Evolutionary conservation across 2,329 filamentous ascomycete genomes (phyloP).

Genomic region (Phialophora macrospora): DNA sequence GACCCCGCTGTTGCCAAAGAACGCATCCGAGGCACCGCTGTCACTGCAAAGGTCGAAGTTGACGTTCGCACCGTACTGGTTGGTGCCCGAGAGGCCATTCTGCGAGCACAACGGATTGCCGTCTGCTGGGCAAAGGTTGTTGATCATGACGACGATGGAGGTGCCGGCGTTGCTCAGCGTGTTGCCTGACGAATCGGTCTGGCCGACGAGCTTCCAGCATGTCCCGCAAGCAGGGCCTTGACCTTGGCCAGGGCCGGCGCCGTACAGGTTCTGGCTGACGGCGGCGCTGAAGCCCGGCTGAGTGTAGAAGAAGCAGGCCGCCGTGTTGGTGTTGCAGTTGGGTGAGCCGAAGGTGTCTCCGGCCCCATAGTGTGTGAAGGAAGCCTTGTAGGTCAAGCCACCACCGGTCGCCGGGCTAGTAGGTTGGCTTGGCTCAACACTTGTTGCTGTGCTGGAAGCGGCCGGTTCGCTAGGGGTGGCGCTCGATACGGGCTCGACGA

Average conservation of each 20-base stretch:
- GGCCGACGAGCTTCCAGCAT: constrained; percentile 47
- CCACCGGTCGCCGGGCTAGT: constrained; percentile 22
- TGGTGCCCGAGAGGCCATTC: constrained; percentile 42
- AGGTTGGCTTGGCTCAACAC: constrained; percentile 16
- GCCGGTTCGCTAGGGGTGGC: constrained; percentile 7
- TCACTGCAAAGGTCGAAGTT: constrained; percentile 52
- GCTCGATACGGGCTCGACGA: not conserved
- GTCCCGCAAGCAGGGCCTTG: constrained; percentile 49
- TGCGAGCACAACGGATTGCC: constrained; percentile 49
- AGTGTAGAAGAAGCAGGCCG: constrained; percentile 45
- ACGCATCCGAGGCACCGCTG: constrained; percentile 44
- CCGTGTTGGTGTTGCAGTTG: constrained; percentile 46
- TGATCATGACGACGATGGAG: constrained; percentile 48
- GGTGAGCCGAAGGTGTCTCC: constrained; percentile 43
- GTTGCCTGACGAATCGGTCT: constrained; percentile 42
- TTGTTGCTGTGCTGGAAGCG: constrained; percentile 12
- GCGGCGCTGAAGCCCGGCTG: constrained; percentile 47
- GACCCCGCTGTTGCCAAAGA: constrained; percentile 43
- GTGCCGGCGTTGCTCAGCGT: constrained; percentile 41
- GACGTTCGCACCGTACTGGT: constrained; percentile 48
- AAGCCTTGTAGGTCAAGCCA: constrained; percentile 40
- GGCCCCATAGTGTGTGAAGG: constrained; percentile 46
- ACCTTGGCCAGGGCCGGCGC: constrained; percentile 46
- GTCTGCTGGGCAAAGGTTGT: constrained; percentile 48
- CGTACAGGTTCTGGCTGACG: constrained; percentile 48